Evolutionary conservation across 768 basidiomycete species (phyloP).

Genomic region (Rhodotorula toruloides): DNA sequence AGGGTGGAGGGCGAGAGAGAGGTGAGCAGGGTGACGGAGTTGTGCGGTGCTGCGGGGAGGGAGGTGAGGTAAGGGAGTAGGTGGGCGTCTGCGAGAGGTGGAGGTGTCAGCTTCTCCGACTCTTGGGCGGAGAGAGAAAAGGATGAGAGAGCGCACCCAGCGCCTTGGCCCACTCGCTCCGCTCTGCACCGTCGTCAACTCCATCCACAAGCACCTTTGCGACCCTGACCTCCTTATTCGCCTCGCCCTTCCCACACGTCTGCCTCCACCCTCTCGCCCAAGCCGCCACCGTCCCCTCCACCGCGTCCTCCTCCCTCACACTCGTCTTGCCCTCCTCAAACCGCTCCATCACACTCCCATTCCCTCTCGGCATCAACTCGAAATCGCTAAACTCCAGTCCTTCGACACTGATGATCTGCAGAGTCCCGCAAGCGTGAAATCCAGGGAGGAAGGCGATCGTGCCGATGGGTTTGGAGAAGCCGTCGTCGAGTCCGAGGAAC

Average conservation of each 20-base stretch:
- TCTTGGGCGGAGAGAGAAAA: background rate
- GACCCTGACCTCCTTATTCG: conserved; percentile 26
- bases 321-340: background rate
- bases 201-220: conserved; percentile 3
- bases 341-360: background rate
- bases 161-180: background rate
- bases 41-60: conserved; percentile 18
- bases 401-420: conserved; percentile 12
- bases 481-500: conserved; percentile 24
- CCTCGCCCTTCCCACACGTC: conserved; percentile 21
- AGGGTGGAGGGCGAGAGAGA: conserved; percentile 15
- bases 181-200: background rate
- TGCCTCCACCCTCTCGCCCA: conserved; percentile 19
- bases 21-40: conserved; percentile 20
- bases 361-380: background rate
- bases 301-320: background rate
- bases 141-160: conserved; percentile 1
- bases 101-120: background rate
- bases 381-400: conserved; percentile 5
- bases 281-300: conserved; percentile 12
- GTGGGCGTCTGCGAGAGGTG: background rate
- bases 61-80: background rate
- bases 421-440: conserved; percentile 21
- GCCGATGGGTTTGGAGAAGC: background rate
- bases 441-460: conserved; percentile 14